Base-by-base conservation (phyloP, 1,284 basidiomycete species). In the Amylostereum areolatum region DNA sequence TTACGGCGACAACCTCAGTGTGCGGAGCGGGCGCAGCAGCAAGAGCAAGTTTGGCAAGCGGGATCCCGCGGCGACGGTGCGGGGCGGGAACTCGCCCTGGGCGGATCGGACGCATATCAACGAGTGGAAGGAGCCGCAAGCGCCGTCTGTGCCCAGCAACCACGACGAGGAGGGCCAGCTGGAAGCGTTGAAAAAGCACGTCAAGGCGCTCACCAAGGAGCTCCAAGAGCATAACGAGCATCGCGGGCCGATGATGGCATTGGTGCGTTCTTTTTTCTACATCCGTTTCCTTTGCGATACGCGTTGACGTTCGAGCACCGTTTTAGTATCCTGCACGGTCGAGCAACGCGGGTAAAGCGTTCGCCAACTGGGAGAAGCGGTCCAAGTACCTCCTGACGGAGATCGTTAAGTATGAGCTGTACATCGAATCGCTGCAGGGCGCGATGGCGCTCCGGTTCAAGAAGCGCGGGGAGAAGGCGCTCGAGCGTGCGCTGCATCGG, bases 381-480 rank as follows among this genome's bases (percentile, higher is more conserved):
- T 91, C 88, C 6, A 84, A 90, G 61, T 91, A 92, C 65, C 71
- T 98, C 40, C 74, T 95, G 49, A 82, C 86, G 11, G 96, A 99
- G 69, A 90, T 93, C 45, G 89, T 93, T 64, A 98, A 98, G 65
- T 99, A 97, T 67, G 85, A 92, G 47, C 89, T 87, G n/a, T 99
- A 99, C 66, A 85, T 94, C 52, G 92, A 97, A 54, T 89, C 89
- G 5, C 73, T 99, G 29, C 80, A 86, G 61, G 68, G 74, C 12
- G 92, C 88, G 27, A 94, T 95, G 79, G 69, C 72, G 5, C 75
- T 93, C 36, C 81, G 92, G 43, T 69, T 94, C 50, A 90, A 89
- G 70, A 90, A 84, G 63, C 80, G 90, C 50, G 91, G 90, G 28
- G 89, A 93, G 67, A 91, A 89, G 71, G 89, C 84, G 32, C 69